Base-by-base conservation (phyloP, 208 protist genomes). In the Trypanosoma avium region DNA sequence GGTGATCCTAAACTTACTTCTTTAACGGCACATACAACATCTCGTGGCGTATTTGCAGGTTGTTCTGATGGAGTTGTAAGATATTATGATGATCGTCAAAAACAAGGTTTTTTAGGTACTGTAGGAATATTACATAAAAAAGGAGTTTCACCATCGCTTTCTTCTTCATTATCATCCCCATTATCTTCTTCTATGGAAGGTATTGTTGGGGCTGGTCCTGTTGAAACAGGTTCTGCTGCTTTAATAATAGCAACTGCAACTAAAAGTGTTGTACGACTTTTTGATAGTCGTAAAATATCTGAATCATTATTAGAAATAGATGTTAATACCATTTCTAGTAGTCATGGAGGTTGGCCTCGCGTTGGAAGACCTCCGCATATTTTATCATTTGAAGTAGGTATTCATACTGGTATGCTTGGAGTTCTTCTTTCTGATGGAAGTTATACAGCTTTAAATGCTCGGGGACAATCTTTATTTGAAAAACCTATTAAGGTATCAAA, bases 71-170 rank as follows among this genome's bases (percentile, higher is more conserved):
- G 84, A 26, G 74, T 86, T 19, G 84, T 95, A 33, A 82, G 83
- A 45, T 95, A 93, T 73, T 95, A 93, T 72, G 90, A 95, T 59
- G 86, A 95, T 58, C 81, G 90, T 10, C 86, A 90, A 66, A 64
- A 69, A 22, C 84, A 90, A 60, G 84, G 86, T 3, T 81, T 82
- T 75, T 62, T 95, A 32, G 84, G 86, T 17, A 78, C 81, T 7
- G 77, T 95, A 9, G 82, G 79, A 26, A 65, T 84, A 61, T 40
- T 84, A 38, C 73, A 81, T 45, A 47, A 71, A 8, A 12, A 55
- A 13, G 61, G 61, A 4, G 63, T 52, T 47, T 26, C 26, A 33
- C 22, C 47, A 32, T 32, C 7, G 24, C 36, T 42, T 59, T 79
- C 47, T 74, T 9, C 46, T 12, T 9, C 46, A 50, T 27, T 21